Base-by-base conservation (phyloP, 495 filamentous ascomycete genomes). In the Alectoria sarmentosa region DNA sequence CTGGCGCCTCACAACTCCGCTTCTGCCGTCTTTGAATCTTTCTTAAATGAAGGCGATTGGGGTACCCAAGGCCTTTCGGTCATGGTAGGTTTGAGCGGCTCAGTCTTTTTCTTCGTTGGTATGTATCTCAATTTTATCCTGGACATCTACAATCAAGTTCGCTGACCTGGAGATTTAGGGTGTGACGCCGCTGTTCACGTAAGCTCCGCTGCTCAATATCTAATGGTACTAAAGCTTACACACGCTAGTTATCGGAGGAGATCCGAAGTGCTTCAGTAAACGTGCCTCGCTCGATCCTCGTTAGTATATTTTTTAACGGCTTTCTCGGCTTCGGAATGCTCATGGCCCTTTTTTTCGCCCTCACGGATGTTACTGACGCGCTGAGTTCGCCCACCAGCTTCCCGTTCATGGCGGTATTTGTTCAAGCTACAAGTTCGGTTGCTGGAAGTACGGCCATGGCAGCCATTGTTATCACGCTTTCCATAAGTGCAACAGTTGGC, bases 191-290 rank as follows among this genome's bases (percentile, higher is more conserved):
- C 42, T 23, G 42, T 46, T 19, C 42, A 46, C 14, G 42, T 46
- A 46, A 46, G 42, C 21, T n/a, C 42, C 17, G n/a, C 1, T 15
- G 9, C 14, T 7, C 3, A 9, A n/a, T 5, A 23, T 2, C 21
- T 19, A 4, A 4, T 23, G 2, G 8, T 1, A 5, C 19, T 46
- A 3, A 14, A n/a, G 42, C 42, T 46, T 3, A 46, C 36, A 46
- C 4, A 3, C n/a, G 3, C 42, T n/a, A 83, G 75, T 82, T 83
- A 79, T 73, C 81, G 21, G 82, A 85, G 64, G 82, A 85, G 64
- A 76, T 83, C 48, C 66, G 75, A 9, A 76, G 78, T 61, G 79
- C 81, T 3, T 65, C 78, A 1, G 61, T 75, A 0, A 69, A 75
- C 0, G 74, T 85, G 1, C 82, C 82, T 1, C 73, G 69, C 3